Evolutionary conservation across 2,329 filamentous ascomycete species (phyloP), one percentile per base, ranked within the genome.

Genomic region (Thielaviopsis populi): DNA sequence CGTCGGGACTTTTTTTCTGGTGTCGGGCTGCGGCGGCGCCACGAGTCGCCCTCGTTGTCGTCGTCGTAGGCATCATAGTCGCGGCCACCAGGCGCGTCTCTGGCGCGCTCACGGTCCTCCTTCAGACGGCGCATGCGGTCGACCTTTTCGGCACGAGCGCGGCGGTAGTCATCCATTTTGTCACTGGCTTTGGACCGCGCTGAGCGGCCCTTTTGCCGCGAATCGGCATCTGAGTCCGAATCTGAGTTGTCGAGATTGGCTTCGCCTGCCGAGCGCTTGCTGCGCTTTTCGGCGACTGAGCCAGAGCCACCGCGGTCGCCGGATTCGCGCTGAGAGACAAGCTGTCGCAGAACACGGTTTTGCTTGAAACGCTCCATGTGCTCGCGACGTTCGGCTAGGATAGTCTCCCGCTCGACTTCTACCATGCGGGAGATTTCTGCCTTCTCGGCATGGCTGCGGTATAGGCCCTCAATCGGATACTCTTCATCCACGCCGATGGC

Each of bases 381-480:
- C 69, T 89, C 84, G 42, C 87, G 86, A 68, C 94, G 89, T 69
- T 95, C 89, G 22, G 91, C 92, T 6, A 99, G 82, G 54, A 96
- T 86, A 72, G 90, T 84, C 74, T 99, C 94, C 67, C 92, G 87
- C 71, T 95, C 86, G 61, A 97, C 86, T 76, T 97, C 91, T 37
- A 91, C 86, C 81, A 96, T 84, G 64, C 80, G 82, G 81, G 94
- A 85, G 67, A 99, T 94, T 61, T 87, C 79, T 7, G 80, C 80
- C 73, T 89, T 91, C 71, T 94, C 89, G 46, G 83, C 80, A 54
- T 84, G 79, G 68, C 83, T 88, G 69, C 83, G 81, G 73, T 89
- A 94, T 70, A 94, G 85, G 69, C 92, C 91, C 68, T 99, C 94
- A 67, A 96, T 82, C 0, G 92, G 91, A 71, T 95, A 94, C 64